Evolutionary conservation across 805 yeast genomes (phyloP).

Genomic region (Candida chauliodis): DNA sequence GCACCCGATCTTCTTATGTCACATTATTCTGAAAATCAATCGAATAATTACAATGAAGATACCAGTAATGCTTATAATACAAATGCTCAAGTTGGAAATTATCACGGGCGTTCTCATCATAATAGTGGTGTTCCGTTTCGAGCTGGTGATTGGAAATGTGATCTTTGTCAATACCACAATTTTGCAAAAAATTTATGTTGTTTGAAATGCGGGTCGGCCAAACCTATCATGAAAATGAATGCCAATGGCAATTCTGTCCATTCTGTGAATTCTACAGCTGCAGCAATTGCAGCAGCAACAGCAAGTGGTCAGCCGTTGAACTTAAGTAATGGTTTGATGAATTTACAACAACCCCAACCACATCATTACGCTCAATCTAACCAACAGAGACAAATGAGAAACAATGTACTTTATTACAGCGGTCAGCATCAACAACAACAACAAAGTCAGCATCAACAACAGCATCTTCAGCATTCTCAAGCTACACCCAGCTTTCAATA

Average conservation of each 20-base stretch:
- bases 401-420: constrained; percentile 11
- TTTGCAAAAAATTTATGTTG: constrained; percentile 89
- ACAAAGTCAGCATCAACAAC: constrained; percentile 8
- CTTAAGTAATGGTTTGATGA: constrained; percentile 26
- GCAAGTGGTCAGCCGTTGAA: constrained; percentile 46
- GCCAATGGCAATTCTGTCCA: constrained; percentile 18
- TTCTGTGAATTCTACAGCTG: constrained; percentile 40
- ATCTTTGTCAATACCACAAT: constrained; percentile 80
- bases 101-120: constrained; percentile 14
- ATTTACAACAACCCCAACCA: constrained; percentile 31
- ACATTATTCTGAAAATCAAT: constrained; percentile 3
- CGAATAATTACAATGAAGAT: background rate
- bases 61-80: constrained; percentile 8
- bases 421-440: background rate
- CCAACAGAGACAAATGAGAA: constrained; percentile 14
- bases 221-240: constrained; percentile 24
- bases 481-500: background rate
- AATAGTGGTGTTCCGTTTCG: constrained; percentile 77
- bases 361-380: constrained; percentile 10
- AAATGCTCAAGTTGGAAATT: constrained; percentile 9
- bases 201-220: constrained; percentile 82
- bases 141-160: constrained; percentile 98
- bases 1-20: constrained; percentile 8
- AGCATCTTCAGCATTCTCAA: no score
- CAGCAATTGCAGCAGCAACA: constrained; percentile 46